A percentile compares a stretch with the other conserved stretches of the same genome.
Evolutionary conservation across 768 basidiomycete species (phyloP).

Genomic region (Roridomyces roridus): DNA sequence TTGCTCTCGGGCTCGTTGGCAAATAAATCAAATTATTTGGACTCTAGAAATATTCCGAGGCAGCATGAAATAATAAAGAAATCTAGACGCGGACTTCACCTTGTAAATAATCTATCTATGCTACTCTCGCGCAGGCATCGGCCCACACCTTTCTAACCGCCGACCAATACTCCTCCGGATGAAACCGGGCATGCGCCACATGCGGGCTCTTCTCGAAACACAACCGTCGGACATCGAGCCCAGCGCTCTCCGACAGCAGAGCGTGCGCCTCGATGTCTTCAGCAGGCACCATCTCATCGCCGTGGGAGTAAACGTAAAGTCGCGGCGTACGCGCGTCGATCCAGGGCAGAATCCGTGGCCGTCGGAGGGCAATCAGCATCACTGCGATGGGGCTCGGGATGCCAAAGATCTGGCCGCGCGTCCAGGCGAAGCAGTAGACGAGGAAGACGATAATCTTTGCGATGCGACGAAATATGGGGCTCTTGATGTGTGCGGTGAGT

Average conservation of each 20-base stretch:
- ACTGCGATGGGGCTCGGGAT: slow-evolving; percentile 27
- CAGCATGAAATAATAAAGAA: no score
- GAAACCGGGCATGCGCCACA: slow-evolving; percentile 50
- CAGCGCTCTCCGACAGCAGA: slow-evolving; percentile 33
- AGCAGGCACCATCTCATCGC: slow-evolving; percentile 45
- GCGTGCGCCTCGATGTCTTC: slow-evolving; percentile 45
- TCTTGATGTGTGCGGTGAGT: slow-evolving; percentile 37
- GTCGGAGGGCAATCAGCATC: slow-evolving; percentile 36
- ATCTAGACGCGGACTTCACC: no score
- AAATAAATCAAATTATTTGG: no score
- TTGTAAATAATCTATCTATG: neutral
- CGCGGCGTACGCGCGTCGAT: slow-evolving; percentile 43
- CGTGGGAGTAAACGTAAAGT: slow-evolving; percentile 52
- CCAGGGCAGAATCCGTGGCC: slow-evolving; percentile 45
- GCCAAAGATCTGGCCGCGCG: slow-evolving; percentile 32
- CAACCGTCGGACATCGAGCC: slow-evolving; percentile 40
- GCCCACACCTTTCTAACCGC: slow-evolving; percentile 45
- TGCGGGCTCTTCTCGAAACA: slow-evolving; percentile 49
- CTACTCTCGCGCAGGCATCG: slow-evolving; percentile 27
- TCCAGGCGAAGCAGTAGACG: slow-evolving; percentile 29
- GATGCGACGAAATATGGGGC: slow-evolving; percentile 33
- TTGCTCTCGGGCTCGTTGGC: no score
- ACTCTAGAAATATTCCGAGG: no score
- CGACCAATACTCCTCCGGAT: slow-evolving; percentile 53
- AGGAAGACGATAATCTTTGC: slow-evolving; percentile 32